Evolutionary conservation across 495 filamentous ascomycete genomes (phyloP), one percentile per base, ranked within the genome.

Genomic region (Neurospora sp.): DNA sequence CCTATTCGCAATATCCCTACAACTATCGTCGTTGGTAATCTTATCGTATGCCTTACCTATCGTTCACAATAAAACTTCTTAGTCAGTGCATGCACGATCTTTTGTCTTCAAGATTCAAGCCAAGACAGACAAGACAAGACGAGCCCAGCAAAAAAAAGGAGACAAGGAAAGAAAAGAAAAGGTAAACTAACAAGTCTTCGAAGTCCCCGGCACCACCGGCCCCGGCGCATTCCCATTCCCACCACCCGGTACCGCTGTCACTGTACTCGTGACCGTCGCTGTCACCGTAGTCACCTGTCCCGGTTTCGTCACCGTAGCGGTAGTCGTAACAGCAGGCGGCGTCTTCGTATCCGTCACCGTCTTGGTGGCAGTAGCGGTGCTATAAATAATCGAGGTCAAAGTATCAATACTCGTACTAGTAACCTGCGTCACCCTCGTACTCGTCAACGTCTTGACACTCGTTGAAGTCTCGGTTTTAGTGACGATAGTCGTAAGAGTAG

Each of bases 161-260:
- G 38, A 0, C 0, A 39, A 19, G 5, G 7, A 7, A 42, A 19
- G 6, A 42, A 15, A 39, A 39, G 11, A 39, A 39, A 39, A 39
- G 13, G 2, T 13, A 17, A 71, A 77, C 77, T 76, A 71, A 79
- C 78, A 79, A 28, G 74, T 76, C 11, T 43, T 76, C 0, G 76
- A 72, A 6, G 75, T 76, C 4, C 78, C 78, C 3, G 78, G 78
- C 2, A 78, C 62, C 5, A 73, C 74, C 9, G 74, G 78, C 17
- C 74, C 48, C 24, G 71, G 72, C 19, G 42, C 45, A 1, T 40
- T 66, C 15, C 39, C 69, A 31, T 40, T 45, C 2, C 36, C 54
- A 34, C 17, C 31, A n/a, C 40, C 31, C 31, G 71, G 71, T 0
- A 15, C 11, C 8, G 71, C 40, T 1, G 21, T 36, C 4, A 28